Conservation (phyloP, 805 yeast species). For the Kodamaea laetipori region DNA sequence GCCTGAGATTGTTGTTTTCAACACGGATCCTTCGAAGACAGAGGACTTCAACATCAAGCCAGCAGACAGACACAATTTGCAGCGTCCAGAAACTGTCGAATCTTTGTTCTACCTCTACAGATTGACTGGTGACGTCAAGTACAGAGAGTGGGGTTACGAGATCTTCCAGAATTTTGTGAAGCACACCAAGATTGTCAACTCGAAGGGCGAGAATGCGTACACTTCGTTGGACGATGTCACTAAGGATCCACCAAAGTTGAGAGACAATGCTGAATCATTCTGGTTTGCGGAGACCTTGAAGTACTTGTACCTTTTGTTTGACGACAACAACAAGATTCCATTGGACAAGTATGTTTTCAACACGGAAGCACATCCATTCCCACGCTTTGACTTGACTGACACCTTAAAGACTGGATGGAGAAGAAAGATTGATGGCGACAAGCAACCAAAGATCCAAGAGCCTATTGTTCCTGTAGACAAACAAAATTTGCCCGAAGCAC, state of each 20-base stretch:
- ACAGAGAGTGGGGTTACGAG: slow-evolving; percentile 88
- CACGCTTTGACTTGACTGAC: slow-evolving; percentile 58
- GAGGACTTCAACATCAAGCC: slow-evolving; percentile 70
- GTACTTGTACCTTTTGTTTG: slow-evolving; percentile 78
- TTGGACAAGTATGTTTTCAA: slow-evolving; percentile 74
- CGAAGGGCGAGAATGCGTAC: slow-evolving; percentile 51
- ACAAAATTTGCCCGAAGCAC: slow-evolving; percentile 41
- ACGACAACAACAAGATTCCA: slow-evolving; percentile 63
- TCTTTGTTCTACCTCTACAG: slow-evolving; percentile 78
- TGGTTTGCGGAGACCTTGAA: slow-evolving; percentile 95
- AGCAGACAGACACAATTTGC: slow-evolving; percentile 78
- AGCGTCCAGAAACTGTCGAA: slow-evolving; percentile 93
- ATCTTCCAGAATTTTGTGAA: slow-evolving; percentile 71
- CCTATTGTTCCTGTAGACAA: slow-evolving; percentile 24
- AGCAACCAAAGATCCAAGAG: slow-evolving; percentile 17
- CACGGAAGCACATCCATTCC: slow-evolving; percentile 94
- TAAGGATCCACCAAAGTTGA: slow-evolving; percentile 47
- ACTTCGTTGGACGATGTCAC: slow-evolving; percentile 71
- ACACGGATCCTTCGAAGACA: slow-evolving; percentile 46
- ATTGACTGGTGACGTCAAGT: slow-evolving; percentile 76
- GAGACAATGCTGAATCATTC: slow-evolving; percentile 85
- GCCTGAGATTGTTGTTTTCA: slow-evolving; percentile 89
- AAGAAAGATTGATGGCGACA: slow-evolving; percentile 32
- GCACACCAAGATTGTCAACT: slow-evolving; percentile 51
- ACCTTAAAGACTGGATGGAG: slow-evolving; percentile 65